These are phyloP conservation scores for Bifiguratus adelaidae DNA, from an alignment of 192 early-diverging fungal genomes.

Conservation along the genomic window DNA sequence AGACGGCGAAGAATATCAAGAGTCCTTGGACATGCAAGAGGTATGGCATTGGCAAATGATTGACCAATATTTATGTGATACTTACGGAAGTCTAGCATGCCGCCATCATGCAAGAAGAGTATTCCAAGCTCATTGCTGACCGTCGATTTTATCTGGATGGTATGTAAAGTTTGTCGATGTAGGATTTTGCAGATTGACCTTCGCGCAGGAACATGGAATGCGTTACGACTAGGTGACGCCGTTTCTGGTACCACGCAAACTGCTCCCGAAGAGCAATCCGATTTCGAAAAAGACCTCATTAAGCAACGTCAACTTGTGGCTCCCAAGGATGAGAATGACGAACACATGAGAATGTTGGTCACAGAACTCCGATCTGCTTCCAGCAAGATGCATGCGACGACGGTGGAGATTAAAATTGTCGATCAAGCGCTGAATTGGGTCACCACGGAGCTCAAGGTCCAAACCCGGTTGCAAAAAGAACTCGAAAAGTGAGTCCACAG, in stretches of 20 bases:
- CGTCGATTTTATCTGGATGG: conserved; percentile 6
- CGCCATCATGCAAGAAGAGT: conserved; percentile 4
- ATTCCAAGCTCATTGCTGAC: conserved; percentile 7
- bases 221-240: background rate
- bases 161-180: background rate
- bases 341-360: background rate
- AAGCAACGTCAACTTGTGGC: background rate
- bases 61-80: background rate
- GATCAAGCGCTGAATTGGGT: background rate
- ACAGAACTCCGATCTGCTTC: background rate
- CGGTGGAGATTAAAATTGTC: background rate
- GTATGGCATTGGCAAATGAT: background rate
- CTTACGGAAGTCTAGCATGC: background rate
- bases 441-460: background rate
- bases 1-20: conserved; percentile 12
- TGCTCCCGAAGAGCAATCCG: background rate
- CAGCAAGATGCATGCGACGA: background rate
- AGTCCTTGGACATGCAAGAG: conserved; percentile 13
- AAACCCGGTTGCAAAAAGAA: conserved; percentile 4
- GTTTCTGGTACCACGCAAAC: background rate
- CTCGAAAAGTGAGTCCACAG: conserved; percentile 4
- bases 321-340: background rate
- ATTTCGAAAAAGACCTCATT: background rate
- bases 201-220: background rate
- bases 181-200: background rate